Conservation (phyloP, 306 rosid genomes). For the Senna siamea region DNA sequence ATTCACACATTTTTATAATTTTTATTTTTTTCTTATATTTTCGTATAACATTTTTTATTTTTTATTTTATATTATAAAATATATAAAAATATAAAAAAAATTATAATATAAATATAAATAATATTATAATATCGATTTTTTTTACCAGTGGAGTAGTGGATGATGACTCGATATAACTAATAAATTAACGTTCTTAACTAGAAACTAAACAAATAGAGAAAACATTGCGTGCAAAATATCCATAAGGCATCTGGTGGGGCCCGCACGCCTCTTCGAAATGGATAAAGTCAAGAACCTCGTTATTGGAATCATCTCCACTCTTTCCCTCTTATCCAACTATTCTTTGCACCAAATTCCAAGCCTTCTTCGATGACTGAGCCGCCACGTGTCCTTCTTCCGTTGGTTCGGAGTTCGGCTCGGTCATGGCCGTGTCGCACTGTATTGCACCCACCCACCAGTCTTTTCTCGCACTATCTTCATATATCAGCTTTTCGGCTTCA, state of each 20-base stretch:
- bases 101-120: too few relatives aligned
- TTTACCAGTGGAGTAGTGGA: too few relatives aligned
- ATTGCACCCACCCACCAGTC: not conserved
- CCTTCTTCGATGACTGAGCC: not conserved
- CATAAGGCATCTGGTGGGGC: not conserved
- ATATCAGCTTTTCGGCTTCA: not conserved
- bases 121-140: too few relatives aligned
- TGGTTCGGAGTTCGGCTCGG: not conserved
- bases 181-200: not conserved
- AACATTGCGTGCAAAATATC: not conserved
- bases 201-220: not conserved
- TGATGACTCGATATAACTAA: too few relatives aligned
- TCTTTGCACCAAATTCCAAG: not conserved
- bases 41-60: too few relatives aligned
- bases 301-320: too few relatives aligned
- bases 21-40: too few relatives aligned
- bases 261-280: not conserved
- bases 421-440: not conserved
- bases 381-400: not conserved
- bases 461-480: not conserved
- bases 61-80: too few relatives aligned
- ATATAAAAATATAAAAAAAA: too few relatives aligned
- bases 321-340: not conserved
- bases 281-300: conserved; percentile 21
- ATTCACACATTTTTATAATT: too few relatives aligned